Base-by-base conservation (phyloP, 495 filamentous ascomycete species). In the Aspergillus bertholletiae region DNA sequence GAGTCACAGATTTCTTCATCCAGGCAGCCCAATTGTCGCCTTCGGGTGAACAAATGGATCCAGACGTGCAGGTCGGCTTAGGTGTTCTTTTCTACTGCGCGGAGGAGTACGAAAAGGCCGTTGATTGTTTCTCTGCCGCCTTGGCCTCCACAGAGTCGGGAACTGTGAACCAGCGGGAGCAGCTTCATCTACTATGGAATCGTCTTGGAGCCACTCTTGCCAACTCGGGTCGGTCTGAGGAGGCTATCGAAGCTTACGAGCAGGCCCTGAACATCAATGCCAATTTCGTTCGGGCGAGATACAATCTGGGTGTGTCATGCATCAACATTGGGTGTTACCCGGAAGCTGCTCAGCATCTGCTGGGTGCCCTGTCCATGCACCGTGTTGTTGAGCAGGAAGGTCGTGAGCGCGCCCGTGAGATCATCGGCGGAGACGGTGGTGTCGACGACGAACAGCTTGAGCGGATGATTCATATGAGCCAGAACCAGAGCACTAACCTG, bases 41-140 rank as follows among this genome's bases (percentile, higher is more conserved):
- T 2, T 84, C 86, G 13, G 92, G 91, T 47, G 82, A 83, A 48
- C 86, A 90, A 59, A 96, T 97, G 89, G 94, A 99, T 66, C 92
- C 93, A 0, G 94, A 99, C 62, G 94, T 99, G 4, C 95, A 97
- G 74, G 94, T 99, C 57, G 94, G 94, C 0, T 81, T 99, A 1
- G 94, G 95, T 34, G 95, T 97, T 18, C 85, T 99, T 30, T 97
- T 97, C 81, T 99, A 99, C 78, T 93, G 92, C 49, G 90, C 86
- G 7, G 94, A 97, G 65, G 91, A 97, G 66, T 97, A 96, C 78
- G 90, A 92, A 61, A 99, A 99, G 71, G 95, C 94, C 0, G 95
- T 97, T 45, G 94, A 99, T 77, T 99, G 95, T 74, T 99, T 99
- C 82, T 86, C 84, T 23, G 83, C 93, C 2, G 95, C 94, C 4